A percentile compares a stretch with the other conserved stretches of the same genome.
These are phyloP conservation scores for Chlorella variabilis DNA, from an alignment of 163 green algal genomes.

Conservation along the genomic window DNA sequence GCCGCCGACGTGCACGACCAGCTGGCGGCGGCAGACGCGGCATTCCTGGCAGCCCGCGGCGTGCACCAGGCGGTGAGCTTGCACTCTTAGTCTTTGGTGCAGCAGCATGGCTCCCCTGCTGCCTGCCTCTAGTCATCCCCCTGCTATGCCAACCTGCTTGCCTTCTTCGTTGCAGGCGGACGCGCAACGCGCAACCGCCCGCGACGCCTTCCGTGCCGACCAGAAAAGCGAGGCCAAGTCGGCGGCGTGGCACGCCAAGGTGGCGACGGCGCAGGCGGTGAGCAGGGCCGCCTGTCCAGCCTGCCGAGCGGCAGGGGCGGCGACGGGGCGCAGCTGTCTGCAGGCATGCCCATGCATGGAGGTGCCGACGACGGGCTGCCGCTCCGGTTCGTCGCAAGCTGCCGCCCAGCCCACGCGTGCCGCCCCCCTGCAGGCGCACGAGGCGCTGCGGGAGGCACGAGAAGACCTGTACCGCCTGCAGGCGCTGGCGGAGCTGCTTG, in stretches of 20 bases:
- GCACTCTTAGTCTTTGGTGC: too few species aligned
- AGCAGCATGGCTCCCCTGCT: too few species aligned
- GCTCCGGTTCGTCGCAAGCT: too few species aligned
- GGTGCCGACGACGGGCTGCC: too few species aligned
- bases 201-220: conserved; percentile 10
- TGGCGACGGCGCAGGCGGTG: conserved; percentile 22
- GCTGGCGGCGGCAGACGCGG: not conserved
- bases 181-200: not conserved
- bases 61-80: not conserved
- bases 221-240: not conserved
- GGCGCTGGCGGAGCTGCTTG: conserved; percentile 27
- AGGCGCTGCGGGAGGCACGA: not conserved
- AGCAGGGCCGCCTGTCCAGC: too few species aligned
- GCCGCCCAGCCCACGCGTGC: not conserved
- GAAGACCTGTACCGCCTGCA: conserved; percentile 26
- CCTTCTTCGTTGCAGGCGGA: not conserved
- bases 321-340: too few species aligned
- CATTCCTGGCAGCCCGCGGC: not conserved
- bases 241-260: conserved; percentile 13
- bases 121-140: not conserved
- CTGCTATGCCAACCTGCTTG: not conserved
- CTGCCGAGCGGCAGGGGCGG: too few species aligned
- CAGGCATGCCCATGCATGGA: too few species aligned
- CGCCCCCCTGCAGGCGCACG: conserved; percentile 15
- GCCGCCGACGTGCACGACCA: not conserved